Conservation (phyloP, 2,329 filamentous ascomycete genomes). For the Arthrobotrys conoides region DNA sequence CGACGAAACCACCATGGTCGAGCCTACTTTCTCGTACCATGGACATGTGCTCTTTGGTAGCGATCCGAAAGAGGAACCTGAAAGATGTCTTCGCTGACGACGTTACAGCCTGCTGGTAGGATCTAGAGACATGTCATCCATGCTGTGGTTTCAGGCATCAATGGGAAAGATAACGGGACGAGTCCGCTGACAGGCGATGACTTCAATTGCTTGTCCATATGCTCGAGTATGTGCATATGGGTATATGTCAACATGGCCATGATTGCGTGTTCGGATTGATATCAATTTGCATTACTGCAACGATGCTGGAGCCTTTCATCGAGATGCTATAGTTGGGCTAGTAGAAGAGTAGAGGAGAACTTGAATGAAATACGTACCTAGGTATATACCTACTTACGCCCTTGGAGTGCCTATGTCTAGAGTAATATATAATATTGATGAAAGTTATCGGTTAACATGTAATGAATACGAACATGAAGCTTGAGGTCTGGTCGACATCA, state of each 20-base stretch:
- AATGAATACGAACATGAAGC: too few relatives aligned
- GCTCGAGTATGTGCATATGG: not conserved
- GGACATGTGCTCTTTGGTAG: slow-evolving; percentile 40
- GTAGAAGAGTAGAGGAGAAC: too few relatives aligned
- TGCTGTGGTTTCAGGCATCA: slow-evolving; percentile 56
- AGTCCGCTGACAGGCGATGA: slow-evolving; percentile 13
- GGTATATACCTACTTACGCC: too few relatives aligned
- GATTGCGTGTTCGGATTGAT: not conserved
- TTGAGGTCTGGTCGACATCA: too few relatives aligned
- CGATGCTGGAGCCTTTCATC: not conserved
- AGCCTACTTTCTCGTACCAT: slow-evolving; percentile 40
- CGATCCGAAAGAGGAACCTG: slow-evolving; percentile 54
- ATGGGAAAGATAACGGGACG: slow-evolving; percentile 32
- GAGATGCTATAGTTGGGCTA: too few relatives aligned
- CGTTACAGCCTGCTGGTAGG: slow-evolving; percentile 10
- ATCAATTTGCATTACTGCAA: too few relatives aligned
- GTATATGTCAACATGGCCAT: not conserved
- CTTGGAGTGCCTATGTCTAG: too few relatives aligned
- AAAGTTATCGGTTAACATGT: too few relatives aligned
- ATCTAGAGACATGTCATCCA: slow-evolving; percentile 40
- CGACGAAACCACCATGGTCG: slow-evolving; percentile 17
- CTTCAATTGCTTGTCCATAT: not conserved
- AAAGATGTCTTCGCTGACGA: slow-evolving; percentile 22
- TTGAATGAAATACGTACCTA: too few relatives aligned
- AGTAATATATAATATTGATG: too few relatives aligned